Evolutionary conservation across 2,329 filamentous ascomycete species (phyloP).

Genomic region (Harringtonia lauricola): DNA sequence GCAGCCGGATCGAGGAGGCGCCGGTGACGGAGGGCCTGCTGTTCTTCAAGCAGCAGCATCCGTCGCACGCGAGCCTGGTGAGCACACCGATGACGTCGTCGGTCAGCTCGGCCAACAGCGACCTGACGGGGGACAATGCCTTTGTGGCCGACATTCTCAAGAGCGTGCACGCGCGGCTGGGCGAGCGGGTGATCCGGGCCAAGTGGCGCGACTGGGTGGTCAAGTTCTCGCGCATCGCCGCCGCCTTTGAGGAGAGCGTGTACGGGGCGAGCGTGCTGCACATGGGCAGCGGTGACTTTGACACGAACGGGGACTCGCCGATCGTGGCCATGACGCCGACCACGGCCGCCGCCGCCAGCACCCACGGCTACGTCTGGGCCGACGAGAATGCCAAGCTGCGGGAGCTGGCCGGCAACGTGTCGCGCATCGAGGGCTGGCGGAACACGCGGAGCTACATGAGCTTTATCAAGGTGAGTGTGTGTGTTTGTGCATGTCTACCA

Average conservation of each 20-base stretch:
- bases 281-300: conserved; percentile 66
- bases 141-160: conserved; percentile 83
- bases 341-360: conserved; percentile 20
- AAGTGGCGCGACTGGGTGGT: conserved; percentile 95
- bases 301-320: conserved; percentile 18
- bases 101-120: conserved; percentile 31
- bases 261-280: conserved; percentile 87
- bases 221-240: conserved; percentile 84
- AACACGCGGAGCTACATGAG: conserved; percentile 93
- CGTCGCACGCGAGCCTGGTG: conserved; percentile 39
- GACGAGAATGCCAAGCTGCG: conserved; percentile 70
- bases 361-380: conserved; percentile 92
- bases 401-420: conserved; percentile 85
- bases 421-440: conserved; percentile 91
- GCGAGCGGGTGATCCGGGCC: conserved; percentile 78
- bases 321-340: background rate
- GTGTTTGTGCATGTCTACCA: no score
- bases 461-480: conserved; percentile 64
- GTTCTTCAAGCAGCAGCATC: conserved; percentile 78
- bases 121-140: conserved; percentile 73
- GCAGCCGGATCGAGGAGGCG: conserved; percentile 71
- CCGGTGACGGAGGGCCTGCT: conserved; percentile 72
- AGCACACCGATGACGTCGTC: conserved; percentile 25
- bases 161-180: conserved; percentile 76
- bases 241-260: conserved; percentile 89